Conservation (phyloP, 805 yeast species). For the Ogataea siamensis region DNA sequence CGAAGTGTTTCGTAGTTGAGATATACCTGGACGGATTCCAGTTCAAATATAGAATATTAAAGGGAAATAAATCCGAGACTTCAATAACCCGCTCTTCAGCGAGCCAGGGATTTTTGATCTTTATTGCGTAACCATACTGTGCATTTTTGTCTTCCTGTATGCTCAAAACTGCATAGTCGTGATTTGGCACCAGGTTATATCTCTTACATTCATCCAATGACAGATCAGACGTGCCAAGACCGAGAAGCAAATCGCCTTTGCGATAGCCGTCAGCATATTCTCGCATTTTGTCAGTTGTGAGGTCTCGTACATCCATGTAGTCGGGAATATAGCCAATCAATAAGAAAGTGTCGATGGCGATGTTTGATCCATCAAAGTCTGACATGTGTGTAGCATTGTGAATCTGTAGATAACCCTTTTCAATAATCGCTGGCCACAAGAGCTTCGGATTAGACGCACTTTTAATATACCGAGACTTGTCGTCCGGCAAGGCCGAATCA, state of each 20-base stretch:
- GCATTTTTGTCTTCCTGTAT: conserved; percentile 25
- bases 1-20: conserved; percentile 17
- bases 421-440: conserved; percentile 71
- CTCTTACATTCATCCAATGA: conserved; percentile 35
- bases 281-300: conserved; percentile 33
- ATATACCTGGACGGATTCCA: conserved; percentile 43
- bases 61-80: conserved; percentile 37
- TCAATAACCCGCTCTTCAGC: conserved; percentile 24
- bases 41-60: conserved; percentile 57
- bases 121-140: conserved; percentile 23
- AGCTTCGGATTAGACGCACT: conserved; percentile 36
- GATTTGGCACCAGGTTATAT: conserved; percentile 49
- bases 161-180: conserved; percentile 67
- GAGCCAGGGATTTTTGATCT: conserved; percentile 48
- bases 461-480: conserved; percentile 31
- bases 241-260: conserved; percentile 44
- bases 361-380: conserved; percentile 69
- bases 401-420: conserved; percentile 68
- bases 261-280: conserved; percentile 32
- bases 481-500: conserved; percentile 41
- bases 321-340: conserved; percentile 78
- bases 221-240: conserved; percentile 64
- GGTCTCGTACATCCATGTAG: conserved; percentile 35
- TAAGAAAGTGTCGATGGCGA: conserved; percentile 64
- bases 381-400: conserved; percentile 46